Evolutionary conservation across 192 early-diverging fungal genomes (phyloP), one percentile per base, ranked within the genome.

Genomic region (Entomortierella chlamydospora): DNA sequence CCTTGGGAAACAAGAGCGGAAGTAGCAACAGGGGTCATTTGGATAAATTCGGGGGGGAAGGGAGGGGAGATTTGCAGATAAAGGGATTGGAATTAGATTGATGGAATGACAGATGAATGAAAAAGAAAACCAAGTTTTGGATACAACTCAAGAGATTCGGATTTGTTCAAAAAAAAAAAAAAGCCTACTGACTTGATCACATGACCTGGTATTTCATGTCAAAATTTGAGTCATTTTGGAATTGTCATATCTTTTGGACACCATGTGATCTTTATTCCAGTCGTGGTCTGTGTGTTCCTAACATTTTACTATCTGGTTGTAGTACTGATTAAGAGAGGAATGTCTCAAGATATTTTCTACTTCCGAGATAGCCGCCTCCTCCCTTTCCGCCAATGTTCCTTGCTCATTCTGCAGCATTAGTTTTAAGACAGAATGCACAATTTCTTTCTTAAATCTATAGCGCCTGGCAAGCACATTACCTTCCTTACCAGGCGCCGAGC

Each of bases 1-100:
- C 85, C 87, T 43, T 70, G 85, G 76, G 41, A 82, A 70, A 84
- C 68, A 37, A 65, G 72, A 45, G 81, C 29, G 11, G 71, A 56
- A 26, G 79, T 53, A 51, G 66, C 62, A 25, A 70, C 60, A 9
- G 68, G 76, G 30, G 76, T 52, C 73, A 78, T 76, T 31, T 45
- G 41, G 9, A 30, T 33, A 26, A 9, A 1, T 26, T n/a, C 51
- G 22, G 17, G 6, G 8, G 22, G 59, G 12, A 39, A 37, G 42
- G 41, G 33, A 43, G 17, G 25, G 34, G 23, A 45, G 20, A 17
- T 20, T 20, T 47, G n/a, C n/a, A n/a, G n/a, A n/a, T n/a, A n/a
- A n/a, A n/a, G n/a, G n/a, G n/a, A n/a, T n/a, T n/a, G n/a, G n/a
- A n/a, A n/a, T n/a, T n/a, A n/a, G n/a, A n/a, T n/a, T n/a, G n/a